Evolutionary conservation across 83 land plant genomes (phyloP), one percentile per base, ranked within the genome.

Genomic region (Picea abies): DNA sequence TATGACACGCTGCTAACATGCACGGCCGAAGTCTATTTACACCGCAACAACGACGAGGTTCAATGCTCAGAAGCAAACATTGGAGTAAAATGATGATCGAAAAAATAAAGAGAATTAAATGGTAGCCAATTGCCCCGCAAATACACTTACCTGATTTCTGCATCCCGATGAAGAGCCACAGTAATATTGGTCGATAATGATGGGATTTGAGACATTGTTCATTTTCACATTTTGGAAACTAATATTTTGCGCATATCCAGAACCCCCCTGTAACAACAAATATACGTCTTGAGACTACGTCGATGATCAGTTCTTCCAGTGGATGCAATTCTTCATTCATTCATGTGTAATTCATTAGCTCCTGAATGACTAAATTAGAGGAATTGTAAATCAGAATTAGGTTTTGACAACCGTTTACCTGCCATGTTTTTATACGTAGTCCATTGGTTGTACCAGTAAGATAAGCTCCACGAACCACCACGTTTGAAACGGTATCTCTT

Each of bases 391-490:
- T 0, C 15, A 12, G 4, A n/a, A 14, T 76, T 22, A 14, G 44
- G 3, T 8, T 4, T 16, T 6, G 35, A 37, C 3, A 35, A 26
- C 20, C 32, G 5, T n/a, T 17, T 20, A 81, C 90, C 86, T 86
- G 84, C 89, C 89, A 89, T 58, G 90, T 89, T 49, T 89, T 89
- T 58, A 89, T 86, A 19, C 90, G 63, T 10, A 80, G 78, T 20
- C 91, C 91, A 60, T 84, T 89, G 16, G 19, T 65, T 0, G 89
- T 82, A 9, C 80, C 87, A 22, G n/a, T 79, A 12, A 89, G 37
- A 2, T 15, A 15, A 58, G 52, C 29, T 29, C 80, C 76, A 0
- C 19, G 8, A 5, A 89, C 87, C 1, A 4, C 10, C 1, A 89
- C 64, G 14, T 81, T 3, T 15, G 81, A 78, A 12, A 84, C 89